These are phyloP conservation scores for Chrysanthemum lavandulifolium DNA, from an alignment of 129 eudicot genomes.

Conservation along the genomic window DNA sequence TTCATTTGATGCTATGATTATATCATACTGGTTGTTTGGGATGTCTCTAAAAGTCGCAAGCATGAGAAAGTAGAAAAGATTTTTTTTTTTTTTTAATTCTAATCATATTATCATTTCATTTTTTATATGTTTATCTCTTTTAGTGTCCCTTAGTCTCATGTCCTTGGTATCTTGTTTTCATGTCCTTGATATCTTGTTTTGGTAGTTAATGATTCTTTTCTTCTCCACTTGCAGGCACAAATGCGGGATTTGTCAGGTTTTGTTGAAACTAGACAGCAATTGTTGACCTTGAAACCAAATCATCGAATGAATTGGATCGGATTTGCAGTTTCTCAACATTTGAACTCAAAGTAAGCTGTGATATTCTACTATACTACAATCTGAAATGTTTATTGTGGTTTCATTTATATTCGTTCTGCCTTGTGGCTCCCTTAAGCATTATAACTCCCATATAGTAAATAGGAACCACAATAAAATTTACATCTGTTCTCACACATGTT, in stretches of 20 bases:
- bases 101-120: too few relatives aligned
- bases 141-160: neutral
- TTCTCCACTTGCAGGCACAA: constrained; percentile 65
- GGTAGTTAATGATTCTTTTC: constrained; percentile 24
- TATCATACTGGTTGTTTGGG: too few relatives aligned
- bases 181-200: neutral
- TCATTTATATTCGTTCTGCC: neutral
- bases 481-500: neutral
- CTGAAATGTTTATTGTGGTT: neutral
- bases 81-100: too few relatives aligned
- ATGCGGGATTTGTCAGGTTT: constrained; percentile 96
- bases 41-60: too few relatives aligned
- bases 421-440: constrained; percentile 1
- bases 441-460: neutral
- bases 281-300: constrained; percentile 88
- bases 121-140: neutral
- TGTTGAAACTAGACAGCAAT: constrained; percentile 95
- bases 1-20: too few relatives aligned
- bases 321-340: constrained; percentile 92
- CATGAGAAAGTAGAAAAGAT: too few relatives aligned
- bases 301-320: constrained; percentile 99
- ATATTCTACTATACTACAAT: neutral
- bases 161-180: neutral
- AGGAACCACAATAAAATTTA: constrained; percentile 6
- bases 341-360: constrained; percentile 63